Evolutionary conservation across 2,329 filamentous ascomycete species (phyloP).

Genomic region (Trichophyton verrucosum): DNA sequence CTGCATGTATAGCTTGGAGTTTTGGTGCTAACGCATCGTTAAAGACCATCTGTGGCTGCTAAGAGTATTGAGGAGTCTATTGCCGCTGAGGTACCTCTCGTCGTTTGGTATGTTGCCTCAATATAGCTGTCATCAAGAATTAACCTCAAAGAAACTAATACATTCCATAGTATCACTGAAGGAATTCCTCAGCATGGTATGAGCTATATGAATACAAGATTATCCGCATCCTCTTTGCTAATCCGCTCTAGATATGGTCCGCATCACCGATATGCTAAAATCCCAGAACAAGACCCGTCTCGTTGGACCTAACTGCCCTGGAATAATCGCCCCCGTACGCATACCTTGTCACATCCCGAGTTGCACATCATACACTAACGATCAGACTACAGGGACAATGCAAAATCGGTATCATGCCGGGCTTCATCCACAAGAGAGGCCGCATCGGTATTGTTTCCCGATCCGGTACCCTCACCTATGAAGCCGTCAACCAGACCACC

Average conservation of each 20-base stretch:
- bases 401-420: constrained; percentile 99
- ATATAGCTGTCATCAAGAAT: background rate
- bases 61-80: constrained; percentile 95
- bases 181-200: constrained; percentile 92
- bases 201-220: constrained; percentile 16
- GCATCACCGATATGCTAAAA: constrained; percentile 96
- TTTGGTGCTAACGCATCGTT: constrained; percentile 17
- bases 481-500: constrained; percentile 99
- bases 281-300: constrained; percentile 93
- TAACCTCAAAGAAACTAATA: constrained; percentile 1
- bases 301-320: constrained; percentile 95
- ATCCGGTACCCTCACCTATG: constrained; percentile 96
- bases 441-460: constrained; percentile 97
- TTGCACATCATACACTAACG: background rate
- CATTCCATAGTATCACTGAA: constrained; percentile 60
- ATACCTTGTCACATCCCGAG: background rate
- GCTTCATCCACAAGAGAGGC: constrained; percentile 99
- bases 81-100: constrained; percentile 79
- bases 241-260: constrained; percentile 70
- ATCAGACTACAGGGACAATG: constrained; percentile 61
- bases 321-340: constrained; percentile 70
- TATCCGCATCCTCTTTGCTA: background rate
- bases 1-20: background rate
- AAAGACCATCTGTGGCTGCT: constrained; percentile 77
- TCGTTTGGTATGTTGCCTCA: constrained; percentile 55